Evolutionary conservation across 371 early-diverging fungal species (phyloP), one percentile per base, ranked within the genome.

Genomic region (Haplosporangium sp.): DNA sequence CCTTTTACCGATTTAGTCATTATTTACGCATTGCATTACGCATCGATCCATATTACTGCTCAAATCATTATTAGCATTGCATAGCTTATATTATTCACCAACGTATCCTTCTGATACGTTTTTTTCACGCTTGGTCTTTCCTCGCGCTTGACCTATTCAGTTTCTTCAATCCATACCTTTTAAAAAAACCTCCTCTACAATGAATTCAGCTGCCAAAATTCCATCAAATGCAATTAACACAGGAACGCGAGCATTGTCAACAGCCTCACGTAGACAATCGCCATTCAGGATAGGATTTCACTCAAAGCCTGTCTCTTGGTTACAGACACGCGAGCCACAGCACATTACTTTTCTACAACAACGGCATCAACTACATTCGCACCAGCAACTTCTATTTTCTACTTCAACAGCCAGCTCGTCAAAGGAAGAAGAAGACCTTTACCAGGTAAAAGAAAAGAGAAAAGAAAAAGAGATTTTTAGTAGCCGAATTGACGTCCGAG

Each of bases 391-490:
- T 2, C 34, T 67, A 20, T 74, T 74, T 39, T 67, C 67, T 17
- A 79, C 74, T 9, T 68, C 72, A 1, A 52, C 56, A 8, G 8
- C 48, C 1, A 8, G 56, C 64, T 13, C 72, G 72, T 67, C 76
- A 11, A 75, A 81, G 47, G 82, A 81, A 42, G 82, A 81, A 42
- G 76, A 81, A 1, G 82, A 81, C 34, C 69, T 81, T 7, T 81
- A 81, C 58, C 82, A 75, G 82, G 82, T 72, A 66, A 15, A 75
- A 76, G 82, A 69, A 66, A 15, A 37, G 27, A 7, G 55, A 44
- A 40, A 44, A 39, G 34, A 4, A 45, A 11, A 42, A 4, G 10
- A 3, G 17, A 59, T 10, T 35, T 5, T 10, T 44, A 47, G 2
- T 17, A 59, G 13, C 50, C 15, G 2, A 4, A n/a, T n/a, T 50